phyloP scores from a whole-genome alignment of 1,284 basidiomycete genomes.

The Cryptococcus sp. region DNA sequence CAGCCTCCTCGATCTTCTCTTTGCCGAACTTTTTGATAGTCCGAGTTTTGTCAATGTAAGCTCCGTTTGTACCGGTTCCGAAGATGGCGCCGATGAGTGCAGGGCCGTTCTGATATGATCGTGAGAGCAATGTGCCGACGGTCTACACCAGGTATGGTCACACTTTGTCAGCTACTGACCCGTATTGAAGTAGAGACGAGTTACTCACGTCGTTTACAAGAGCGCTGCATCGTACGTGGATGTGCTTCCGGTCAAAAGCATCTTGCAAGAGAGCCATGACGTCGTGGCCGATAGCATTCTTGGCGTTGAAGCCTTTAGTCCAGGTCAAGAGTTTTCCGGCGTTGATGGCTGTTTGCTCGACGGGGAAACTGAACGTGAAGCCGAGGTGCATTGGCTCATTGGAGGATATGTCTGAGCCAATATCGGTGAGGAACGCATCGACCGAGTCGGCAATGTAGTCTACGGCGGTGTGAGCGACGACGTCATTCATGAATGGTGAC shows the following conservation, averaged over 20 bases:
- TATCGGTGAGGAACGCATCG: slow-evolving; percentile 84
- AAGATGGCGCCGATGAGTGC: slow-evolving; percentile 89
- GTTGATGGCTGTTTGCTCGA: slow-evolving; percentile 91
- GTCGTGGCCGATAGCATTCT: slow-evolving; percentile 88
- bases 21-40: slow-evolving; percentile 80
- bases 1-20: slow-evolving; percentile 59
- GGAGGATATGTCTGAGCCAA: slow-evolving; percentile 53
- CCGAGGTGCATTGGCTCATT: slow-evolving; percentile 73
- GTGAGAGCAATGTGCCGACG: slow-evolving; percentile 88
- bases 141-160: slow-evolving; percentile 65
- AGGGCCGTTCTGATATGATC: slow-evolving; percentile 86
- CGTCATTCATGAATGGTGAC: not conserved
- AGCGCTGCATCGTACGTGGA: slow-evolving; percentile 90
- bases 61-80: slow-evolving; percentile 97
- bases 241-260: slow-evolving; percentile 88
- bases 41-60: slow-evolving; percentile 83
- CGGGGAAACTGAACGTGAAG: slow-evolving; percentile 95
- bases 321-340: slow-evolving; percentile 88
- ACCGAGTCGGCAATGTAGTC: slow-evolving; percentile 97
- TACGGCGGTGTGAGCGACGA: slow-evolving; percentile 41
- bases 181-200: not conserved
- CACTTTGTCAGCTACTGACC: slow-evolving; percentile 2
- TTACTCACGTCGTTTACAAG: slow-evolving; percentile 88
- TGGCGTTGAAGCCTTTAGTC: slow-evolving; percentile 95
- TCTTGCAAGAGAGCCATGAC: slow-evolving; percentile 90